Percentiles rank a stretch among this genome's conserved stretches.
phyloP scores from a whole-genome alignment of 768 basidiomycete genomes.

The Glaciozyma martinii region DNA sequence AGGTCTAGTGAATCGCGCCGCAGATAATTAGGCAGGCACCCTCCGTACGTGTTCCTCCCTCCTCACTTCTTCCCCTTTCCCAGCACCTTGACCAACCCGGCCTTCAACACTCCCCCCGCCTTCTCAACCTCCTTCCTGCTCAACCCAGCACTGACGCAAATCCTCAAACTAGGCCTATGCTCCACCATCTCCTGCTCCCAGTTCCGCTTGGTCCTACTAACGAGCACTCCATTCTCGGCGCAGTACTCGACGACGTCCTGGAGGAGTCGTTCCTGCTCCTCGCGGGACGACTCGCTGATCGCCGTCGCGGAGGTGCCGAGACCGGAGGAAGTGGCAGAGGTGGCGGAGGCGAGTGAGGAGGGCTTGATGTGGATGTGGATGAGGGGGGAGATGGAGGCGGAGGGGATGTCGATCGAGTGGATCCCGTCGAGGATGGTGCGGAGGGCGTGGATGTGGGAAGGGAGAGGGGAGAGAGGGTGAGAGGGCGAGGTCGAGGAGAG shows the following conservation, averaged over 20 bases:
- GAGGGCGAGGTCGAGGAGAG: constrained; percentile 67
- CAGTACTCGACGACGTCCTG: constrained; percentile 91
- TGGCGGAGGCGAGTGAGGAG: constrained; percentile 28
- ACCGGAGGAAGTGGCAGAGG: constrained; percentile 27
- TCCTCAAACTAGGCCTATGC: constrained; percentile 68
- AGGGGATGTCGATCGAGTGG: constrained; percentile 70
- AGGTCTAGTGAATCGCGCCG: no score
- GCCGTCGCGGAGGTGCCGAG: constrained; percentile 9
- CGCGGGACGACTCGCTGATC: constrained; percentile 38
- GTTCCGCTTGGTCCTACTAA: constrained; percentile 68
- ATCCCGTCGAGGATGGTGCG: constrained; percentile 73
- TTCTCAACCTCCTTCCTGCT: constrained; percentile 88
- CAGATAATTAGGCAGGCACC: no score
- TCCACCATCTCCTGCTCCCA: constrained; percentile 66
- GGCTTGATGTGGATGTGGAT: constrained; percentile 67
- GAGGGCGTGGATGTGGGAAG: constrained; percentile 68
- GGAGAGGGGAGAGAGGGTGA: constrained; percentile 64
- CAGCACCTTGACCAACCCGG: constrained; percentile 64
- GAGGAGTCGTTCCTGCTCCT: constrained; percentile 63
- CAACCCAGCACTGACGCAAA: constrained; percentile 69
- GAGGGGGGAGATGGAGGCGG: constrained; percentile 74
- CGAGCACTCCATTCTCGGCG: constrained; percentile 67
- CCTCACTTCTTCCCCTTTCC: constrained; percentile 37
- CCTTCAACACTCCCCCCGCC: constrained; percentile 64
- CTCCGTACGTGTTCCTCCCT: no score